Percentiles rank a stretch among this genome's conserved stretches.
Conservation (phyloP, 768 basidiomycete species). For the Lactifluus rugatus region DNA sequence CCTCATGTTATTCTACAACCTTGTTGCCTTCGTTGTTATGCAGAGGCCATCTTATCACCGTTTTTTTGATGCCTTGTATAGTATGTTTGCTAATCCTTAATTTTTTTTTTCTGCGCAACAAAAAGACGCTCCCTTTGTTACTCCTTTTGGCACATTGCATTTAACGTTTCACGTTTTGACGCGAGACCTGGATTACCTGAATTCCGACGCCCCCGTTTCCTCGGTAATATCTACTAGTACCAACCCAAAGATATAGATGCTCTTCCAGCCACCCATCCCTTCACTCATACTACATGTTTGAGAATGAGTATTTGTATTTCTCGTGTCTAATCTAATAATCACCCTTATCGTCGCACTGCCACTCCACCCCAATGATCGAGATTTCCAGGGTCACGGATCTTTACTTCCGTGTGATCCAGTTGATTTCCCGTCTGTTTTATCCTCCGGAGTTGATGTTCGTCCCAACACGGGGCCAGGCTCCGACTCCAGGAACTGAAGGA, state of each 20-base stretch:
- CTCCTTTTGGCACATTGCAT: constrained; percentile 12
- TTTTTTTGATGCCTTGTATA: neutral
- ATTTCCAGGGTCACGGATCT: constrained; percentile 3
- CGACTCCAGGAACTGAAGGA: neutral
- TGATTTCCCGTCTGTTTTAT: too few relatives aligned
- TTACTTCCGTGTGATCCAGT: constrained; percentile 4
- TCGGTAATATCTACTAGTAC: neutral
- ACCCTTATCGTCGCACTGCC: constrained; percentile 8
- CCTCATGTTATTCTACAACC: neutral
- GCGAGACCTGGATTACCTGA: neutral
- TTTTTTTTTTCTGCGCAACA: neutral
- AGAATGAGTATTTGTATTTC: too few relatives aligned
- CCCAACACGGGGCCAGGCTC: neutral
- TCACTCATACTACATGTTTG: neutral
- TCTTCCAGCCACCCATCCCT: neutral
- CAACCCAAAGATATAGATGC: too few relatives aligned
- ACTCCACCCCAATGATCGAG: constrained; percentile 12
- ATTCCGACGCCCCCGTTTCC: constrained; percentile 8
- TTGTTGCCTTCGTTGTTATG: neutral
- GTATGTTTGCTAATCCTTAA: neutral
- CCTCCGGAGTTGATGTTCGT: neutral
- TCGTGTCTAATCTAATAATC: neutral
- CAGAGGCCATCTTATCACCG: constrained; percentile 1
- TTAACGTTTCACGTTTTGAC: constrained; percentile 15
- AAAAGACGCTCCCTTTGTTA: constrained; percentile 5